Conservation (phyloP, 306 rosid genomes). For the barrel medic (Medicago truncatula) region DNA sequence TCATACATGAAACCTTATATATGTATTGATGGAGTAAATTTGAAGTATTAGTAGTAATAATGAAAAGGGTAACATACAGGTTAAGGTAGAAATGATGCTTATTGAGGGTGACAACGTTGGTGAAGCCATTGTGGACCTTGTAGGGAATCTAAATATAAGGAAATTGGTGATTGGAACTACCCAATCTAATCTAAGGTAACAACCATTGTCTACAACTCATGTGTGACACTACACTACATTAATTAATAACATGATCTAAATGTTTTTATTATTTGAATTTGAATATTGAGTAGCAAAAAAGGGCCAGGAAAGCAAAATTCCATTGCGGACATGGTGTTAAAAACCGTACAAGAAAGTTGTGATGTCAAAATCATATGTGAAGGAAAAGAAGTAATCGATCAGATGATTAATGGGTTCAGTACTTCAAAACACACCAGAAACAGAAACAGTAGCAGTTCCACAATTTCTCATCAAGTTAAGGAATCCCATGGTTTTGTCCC, state of each 20-base stretch:
- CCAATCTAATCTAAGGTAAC: constrained; percentile 45
- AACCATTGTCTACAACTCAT: not conserved
- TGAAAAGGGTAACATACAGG: constrained; percentile 23
- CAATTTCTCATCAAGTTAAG: not conserved
- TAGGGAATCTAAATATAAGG: constrained; percentile 24
- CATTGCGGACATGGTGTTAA: constrained; percentile 33
- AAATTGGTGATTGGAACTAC: constrained; percentile 50
- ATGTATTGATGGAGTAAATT: too few relatives aligned
- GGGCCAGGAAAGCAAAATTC: constrained; percentile 18
- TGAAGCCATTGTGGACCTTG: constrained; percentile 41
- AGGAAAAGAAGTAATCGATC: constrained; percentile 46
- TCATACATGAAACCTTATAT: too few relatives aligned
- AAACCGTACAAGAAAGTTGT: constrained; percentile 40
- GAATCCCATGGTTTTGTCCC: not conserved
- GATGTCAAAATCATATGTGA: constrained; percentile 50
- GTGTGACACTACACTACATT: not conserved
- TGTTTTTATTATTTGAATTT: constrained; percentile 26
- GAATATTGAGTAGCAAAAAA: constrained; percentile 31
- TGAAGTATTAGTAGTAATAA: not conserved
- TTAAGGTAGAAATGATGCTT: constrained; percentile 46
- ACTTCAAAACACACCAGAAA: constrained; percentile 21
- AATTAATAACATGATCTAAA: not conserved
- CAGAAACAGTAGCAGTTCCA: not conserved
- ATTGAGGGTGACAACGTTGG: constrained; percentile 47
- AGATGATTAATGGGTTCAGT: constrained; percentile 9